Conservation (phyloP, 805 yeast species). For the Suhomyces xylopsoci region DNA sequence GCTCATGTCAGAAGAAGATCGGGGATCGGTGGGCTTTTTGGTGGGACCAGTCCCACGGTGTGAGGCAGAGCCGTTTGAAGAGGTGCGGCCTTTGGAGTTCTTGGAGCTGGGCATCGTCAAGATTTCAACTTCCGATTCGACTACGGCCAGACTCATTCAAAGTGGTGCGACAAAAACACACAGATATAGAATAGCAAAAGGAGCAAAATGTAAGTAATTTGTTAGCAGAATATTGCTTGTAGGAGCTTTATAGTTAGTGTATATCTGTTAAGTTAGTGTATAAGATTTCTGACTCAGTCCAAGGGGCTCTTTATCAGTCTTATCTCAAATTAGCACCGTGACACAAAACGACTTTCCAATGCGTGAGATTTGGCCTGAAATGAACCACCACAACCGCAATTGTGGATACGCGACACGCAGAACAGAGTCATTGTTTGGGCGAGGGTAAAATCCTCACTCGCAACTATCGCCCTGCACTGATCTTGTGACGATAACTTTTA, state of each 20-base stretch:
- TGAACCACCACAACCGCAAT: slow-evolving; percentile 1
- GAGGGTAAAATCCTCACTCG: too few species aligned
- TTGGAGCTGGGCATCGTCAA: slow-evolving; percentile 2
- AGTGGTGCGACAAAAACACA: too few species aligned
- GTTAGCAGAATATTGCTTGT: too few species aligned
- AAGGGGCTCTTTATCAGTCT: slow-evolving; percentile 1
- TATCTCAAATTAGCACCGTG: slow-evolving; percentile 1
- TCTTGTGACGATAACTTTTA: not conserved
- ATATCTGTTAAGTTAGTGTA: too few species aligned
- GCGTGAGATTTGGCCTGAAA: not conserved
- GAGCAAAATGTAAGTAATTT: too few species aligned
- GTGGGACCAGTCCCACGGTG: not conserved
- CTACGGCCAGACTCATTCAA: not conserved
- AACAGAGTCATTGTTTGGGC: not conserved
- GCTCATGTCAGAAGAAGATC: not conserved
- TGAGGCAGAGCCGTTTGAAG: not conserved
- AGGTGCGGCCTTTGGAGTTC: not conserved
- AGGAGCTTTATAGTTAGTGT: too few species aligned
- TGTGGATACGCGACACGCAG: not conserved
- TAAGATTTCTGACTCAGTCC: too few species aligned
- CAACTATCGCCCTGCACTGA: not conserved
- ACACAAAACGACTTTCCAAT: not conserved
- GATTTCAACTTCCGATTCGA: slow-evolving; percentile 1
- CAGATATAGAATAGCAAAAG: too few species aligned
- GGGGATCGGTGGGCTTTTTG: not conserved